A percentile compares a stretch with the other conserved stretches of the same genome.
Conservation (phyloP, 2,329 filamentous ascomycete species). For the Gaeumannomyces tritici region DNA sequence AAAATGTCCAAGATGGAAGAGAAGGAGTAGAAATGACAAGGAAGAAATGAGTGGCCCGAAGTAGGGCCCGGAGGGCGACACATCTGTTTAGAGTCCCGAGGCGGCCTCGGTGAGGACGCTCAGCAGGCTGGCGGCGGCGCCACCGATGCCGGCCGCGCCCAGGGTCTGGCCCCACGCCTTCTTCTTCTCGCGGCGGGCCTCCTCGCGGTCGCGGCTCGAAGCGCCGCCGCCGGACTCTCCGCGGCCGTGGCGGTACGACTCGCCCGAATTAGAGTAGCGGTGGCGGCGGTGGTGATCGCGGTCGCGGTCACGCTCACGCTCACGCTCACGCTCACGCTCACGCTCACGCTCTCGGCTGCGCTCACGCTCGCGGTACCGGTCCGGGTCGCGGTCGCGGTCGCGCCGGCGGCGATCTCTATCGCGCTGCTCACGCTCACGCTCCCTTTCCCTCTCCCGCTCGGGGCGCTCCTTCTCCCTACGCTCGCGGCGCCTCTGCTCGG, state of each 20-base stretch:
- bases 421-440: conserved; percentile 20
- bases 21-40: background rate
- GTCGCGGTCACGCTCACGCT: conserved; percentile 6
- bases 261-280: conserved; percentile 15
- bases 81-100: conserved; percentile 12
- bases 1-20: conserved; percentile 3
- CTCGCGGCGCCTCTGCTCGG: conserved; percentile 16
- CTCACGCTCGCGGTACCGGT: conserved; percentile 10
- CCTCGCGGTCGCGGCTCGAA: conserved; percentile 14
- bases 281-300: conserved; percentile 17
- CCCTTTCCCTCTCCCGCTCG: conserved; percentile 14
- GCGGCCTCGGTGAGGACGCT: conserved; percentile 50
- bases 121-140: conserved; percentile 48
- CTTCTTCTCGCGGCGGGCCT: conserved; percentile 28
- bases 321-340: conserved; percentile 14
- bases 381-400: conserved; percentile 20
- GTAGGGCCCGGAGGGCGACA: background rate
- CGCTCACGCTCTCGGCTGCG: conserved; percentile 20
- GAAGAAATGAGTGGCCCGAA: background rate
- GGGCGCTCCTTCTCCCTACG: conserved; percentile 17
- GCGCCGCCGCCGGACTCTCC: conserved; percentile 12
- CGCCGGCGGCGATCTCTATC: conserved; percentile 27
- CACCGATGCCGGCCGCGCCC: conserved; percentile 48
- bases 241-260: conserved; percentile 17
- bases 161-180: conserved; percentile 44